phyloP scores from a whole-genome alignment of 2,329 filamentous ascomycete species.

The Trichophyton rubrum region DNA sequence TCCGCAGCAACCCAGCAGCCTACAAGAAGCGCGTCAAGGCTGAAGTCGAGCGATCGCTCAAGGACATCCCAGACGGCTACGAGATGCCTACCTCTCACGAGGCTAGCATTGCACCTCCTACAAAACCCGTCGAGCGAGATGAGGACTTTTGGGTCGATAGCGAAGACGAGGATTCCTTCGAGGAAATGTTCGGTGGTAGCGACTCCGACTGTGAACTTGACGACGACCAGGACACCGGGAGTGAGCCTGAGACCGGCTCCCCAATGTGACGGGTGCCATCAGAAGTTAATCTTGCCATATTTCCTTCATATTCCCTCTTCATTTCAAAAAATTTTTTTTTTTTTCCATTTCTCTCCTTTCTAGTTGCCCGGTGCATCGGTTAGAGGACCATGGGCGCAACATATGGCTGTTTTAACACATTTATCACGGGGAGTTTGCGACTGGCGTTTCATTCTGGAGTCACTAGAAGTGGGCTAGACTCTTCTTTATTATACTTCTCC shows the following conservation, averaged over 20 bases:
- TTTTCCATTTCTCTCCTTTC: neutral
- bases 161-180: constrained; percentile 52
- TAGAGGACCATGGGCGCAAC: neutral
- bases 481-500: neutral
- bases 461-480: neutral
- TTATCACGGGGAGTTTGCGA: neutral
- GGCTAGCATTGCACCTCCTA: constrained; percentile 35
- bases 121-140: constrained; percentile 37
- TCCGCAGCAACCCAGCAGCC: constrained; percentile 56
- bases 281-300: neutral
- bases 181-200: constrained; percentile 66
- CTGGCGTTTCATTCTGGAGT: neutral
- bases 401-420: constrained; percentile 1
- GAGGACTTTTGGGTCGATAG: constrained; percentile 67
- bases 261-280: neutral
- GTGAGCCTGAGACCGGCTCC: constrained; percentile 29
- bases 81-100: constrained; percentile 62
- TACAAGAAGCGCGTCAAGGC: constrained; percentile 60
- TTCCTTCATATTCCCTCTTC: neutral
- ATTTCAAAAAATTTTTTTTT: neutral
- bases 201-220: constrained; percentile 40
- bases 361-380: neutral
- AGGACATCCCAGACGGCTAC: constrained; percentile 67
- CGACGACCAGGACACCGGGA: constrained; percentile 41
- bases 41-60: constrained; percentile 60